Conservation (phyloP, 1,284 basidiomycete species). For the Heterobasidion annosum region DNA sequence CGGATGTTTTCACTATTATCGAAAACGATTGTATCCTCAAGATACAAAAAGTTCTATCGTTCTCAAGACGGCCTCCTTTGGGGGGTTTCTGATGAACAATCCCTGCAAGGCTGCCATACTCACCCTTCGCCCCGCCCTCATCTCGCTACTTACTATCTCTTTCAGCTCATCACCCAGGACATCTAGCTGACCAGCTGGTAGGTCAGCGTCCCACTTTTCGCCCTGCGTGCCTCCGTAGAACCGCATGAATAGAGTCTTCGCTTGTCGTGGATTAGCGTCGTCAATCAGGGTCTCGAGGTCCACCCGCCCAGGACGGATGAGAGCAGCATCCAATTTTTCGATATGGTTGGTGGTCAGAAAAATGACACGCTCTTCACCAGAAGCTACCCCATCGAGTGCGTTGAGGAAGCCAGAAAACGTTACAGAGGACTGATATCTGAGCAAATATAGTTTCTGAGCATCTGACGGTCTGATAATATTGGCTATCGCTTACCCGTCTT, state of each 20-base stretch:
- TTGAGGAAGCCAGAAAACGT: constrained; percentile 98
- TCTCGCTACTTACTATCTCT: constrained; percentile 41
- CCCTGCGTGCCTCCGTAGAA: constrained; percentile 59
- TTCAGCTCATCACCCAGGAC: constrained; percentile 41
- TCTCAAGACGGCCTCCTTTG: constrained; percentile 50
- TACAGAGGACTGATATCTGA: constrained; percentile 85
- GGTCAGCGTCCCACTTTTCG: constrained; percentile 9
- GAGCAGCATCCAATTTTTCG: constrained; percentile 76
- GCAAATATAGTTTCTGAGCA: background rate
- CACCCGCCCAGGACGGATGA: constrained; percentile 92
- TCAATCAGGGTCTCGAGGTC: constrained; percentile 83
- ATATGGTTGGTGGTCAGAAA: constrained; percentile 99
- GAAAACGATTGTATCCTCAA: background rate
- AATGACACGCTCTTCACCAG: constrained; percentile 93
- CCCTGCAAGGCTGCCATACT: constrained; percentile 96
- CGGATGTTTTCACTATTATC: background rate
- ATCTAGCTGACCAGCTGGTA: constrained; percentile 31
- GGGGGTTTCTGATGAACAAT: constrained; percentile 75
- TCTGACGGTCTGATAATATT: too few species aligned
- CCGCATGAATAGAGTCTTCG: constrained; percentile 68
- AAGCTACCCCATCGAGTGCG: constrained; percentile 95
- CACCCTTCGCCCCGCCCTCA: constrained; percentile 46
- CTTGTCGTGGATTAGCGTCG: constrained; percentile 83
- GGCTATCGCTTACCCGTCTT: constrained; percentile 64
- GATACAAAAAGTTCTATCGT: constrained; percentile 44